Conservation (phyloP, 495 filamentous ascomycete genomes). For the Lindgomyces ingoldianus region DNA sequence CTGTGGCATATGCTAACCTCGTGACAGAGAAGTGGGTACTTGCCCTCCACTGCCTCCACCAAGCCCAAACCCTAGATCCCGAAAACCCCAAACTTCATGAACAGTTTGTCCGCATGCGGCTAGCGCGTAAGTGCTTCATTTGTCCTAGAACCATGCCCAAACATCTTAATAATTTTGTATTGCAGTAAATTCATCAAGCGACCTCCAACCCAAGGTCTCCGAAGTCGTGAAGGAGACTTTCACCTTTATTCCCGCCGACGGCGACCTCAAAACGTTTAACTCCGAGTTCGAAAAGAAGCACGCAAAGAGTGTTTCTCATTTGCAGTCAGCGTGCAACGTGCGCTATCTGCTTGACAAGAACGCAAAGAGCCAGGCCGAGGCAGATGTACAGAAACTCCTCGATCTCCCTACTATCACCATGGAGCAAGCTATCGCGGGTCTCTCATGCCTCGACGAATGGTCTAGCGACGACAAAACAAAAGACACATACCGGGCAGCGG, state of each 20-base stretch:
- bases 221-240: conserved; percentile 69
- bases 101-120: conserved; percentile 69
- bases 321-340: conserved; percentile 62
- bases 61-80: conserved; percentile 66
- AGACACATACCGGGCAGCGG: conserved; percentile 62
- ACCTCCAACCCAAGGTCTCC: conserved; percentile 61
- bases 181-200: conserved; percentile 54
- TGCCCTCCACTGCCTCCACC: conserved; percentile 81
- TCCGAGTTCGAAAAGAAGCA: conserved; percentile 63
- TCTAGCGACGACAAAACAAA: conserved; percentile 54
- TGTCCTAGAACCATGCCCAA: background rate
- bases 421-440: conserved; percentile 61
- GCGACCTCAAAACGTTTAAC: conserved; percentile 67
- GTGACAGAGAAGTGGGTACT: conserved; percentile 74
- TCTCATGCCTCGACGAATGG: conserved; percentile 63
- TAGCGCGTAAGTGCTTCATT: conserved; percentile 48
- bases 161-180: conserved; percentile 1
- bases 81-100: conserved; percentile 76
- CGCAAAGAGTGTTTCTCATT: conserved; percentile 62
- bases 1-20: conserved; percentile 38
- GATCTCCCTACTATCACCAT: conserved; percentile 56
- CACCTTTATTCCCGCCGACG: conserved; percentile 55
- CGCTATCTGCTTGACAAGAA: conserved; percentile 61
- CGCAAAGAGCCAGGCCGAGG: conserved; percentile 58
- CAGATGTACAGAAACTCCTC: conserved; percentile 61